A percentile compares a stretch with the other conserved stretches of the same genome.
These are phyloP conservation scores for Solanum chmielewskii DNA, from an alignment of 257 asterid species.

Conservation along the genomic window DNA sequence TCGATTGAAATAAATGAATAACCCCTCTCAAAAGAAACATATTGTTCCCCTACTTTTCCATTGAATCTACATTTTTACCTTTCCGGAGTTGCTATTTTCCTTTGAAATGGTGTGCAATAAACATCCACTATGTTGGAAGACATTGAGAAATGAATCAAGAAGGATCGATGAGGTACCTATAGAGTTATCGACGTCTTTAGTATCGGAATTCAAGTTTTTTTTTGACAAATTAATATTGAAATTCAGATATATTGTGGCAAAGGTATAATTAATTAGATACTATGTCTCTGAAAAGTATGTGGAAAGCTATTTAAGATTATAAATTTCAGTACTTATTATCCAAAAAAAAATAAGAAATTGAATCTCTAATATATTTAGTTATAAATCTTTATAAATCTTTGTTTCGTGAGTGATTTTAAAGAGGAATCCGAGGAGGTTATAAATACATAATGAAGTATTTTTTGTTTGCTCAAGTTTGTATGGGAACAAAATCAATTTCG, in stretches of 20 bases:
- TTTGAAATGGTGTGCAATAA: no score
- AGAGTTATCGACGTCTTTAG: slow-evolving; percentile 46
- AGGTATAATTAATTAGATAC: no score
- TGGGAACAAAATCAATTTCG: not conserved
- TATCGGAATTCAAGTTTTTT: slow-evolving; percentile 80
- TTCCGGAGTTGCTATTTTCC: no score
- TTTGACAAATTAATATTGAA: slow-evolving; percentile 29
- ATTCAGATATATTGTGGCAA: not conserved
- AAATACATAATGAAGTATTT: not conserved
- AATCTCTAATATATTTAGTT: not conserved
- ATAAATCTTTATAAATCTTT: not conserved
- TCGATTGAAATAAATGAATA: no score
- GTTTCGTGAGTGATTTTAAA: not conserved
- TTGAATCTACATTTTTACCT: no score
- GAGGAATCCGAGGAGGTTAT: not conserved
- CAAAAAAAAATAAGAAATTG: not conserved
- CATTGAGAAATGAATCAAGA: not conserved
- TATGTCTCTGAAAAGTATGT: no score
- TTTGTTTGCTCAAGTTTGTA: not conserved
- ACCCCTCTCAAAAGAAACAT: no score
- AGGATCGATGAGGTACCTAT: not conserved
- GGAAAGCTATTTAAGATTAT: no score
- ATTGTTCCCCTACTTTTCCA: no score
- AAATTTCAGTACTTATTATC: not conserved
- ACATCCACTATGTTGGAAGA: no score